A percentile compares a stretch with the other conserved stretches of the same genome.
phyloP scores from a whole-genome alignment of 2,329 filamentous ascomycete genomes.

The Pyricularia sp. region DNA sequence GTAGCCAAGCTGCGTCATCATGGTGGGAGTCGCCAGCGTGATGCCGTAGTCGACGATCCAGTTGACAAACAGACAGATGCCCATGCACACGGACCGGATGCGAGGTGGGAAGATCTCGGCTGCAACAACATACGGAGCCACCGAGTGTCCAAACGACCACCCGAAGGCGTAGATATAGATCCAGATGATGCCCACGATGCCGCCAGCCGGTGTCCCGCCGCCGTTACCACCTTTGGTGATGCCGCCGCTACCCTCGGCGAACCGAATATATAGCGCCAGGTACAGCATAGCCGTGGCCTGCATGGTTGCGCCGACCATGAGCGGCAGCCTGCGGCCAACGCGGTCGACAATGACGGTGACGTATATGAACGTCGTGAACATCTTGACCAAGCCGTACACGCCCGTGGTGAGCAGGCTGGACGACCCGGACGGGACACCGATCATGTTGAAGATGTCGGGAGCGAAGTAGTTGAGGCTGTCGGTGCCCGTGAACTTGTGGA shows the following conservation, averaged over 20 bases:
- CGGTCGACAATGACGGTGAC: constrained; percentile 22
- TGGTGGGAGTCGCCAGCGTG: constrained; percentile 19
- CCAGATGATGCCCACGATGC: constrained; percentile 10
- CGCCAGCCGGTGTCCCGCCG: constrained; percentile 1
- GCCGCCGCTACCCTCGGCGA: constrained; percentile 16
- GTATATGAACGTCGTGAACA: constrained; percentile 15
- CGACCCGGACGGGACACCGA: constrained; percentile 23
- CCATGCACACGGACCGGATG: constrained; percentile 18
- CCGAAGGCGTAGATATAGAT: constrained; percentile 22
- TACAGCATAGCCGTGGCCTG: constrained; percentile 18
- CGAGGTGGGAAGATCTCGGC: constrained; percentile 21
- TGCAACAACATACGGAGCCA: constrained; percentile 14
- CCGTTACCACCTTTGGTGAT: neutral
- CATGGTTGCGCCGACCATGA: constrained; percentile 15
- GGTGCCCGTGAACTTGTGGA: constrained; percentile 31
- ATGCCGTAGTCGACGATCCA: constrained; percentile 23
- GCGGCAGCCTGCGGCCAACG: constrained; percentile 18
- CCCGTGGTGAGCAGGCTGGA: constrained; percentile 4
- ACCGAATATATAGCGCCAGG: constrained; percentile 22
- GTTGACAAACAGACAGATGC: constrained; percentile 16
- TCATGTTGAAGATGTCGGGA: constrained; percentile 28
- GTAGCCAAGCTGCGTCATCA: constrained; percentile 26
- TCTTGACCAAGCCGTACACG: constrained; percentile 12
- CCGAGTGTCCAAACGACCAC: constrained; percentile 15
- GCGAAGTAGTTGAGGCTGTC: constrained; percentile 31